A percentile compares a stretch with the other conserved stretches of the same genome.
phyloP scores from a whole-genome alignment of 345 rosid species.

The Eucalyptus cladocalyx region DNA sequence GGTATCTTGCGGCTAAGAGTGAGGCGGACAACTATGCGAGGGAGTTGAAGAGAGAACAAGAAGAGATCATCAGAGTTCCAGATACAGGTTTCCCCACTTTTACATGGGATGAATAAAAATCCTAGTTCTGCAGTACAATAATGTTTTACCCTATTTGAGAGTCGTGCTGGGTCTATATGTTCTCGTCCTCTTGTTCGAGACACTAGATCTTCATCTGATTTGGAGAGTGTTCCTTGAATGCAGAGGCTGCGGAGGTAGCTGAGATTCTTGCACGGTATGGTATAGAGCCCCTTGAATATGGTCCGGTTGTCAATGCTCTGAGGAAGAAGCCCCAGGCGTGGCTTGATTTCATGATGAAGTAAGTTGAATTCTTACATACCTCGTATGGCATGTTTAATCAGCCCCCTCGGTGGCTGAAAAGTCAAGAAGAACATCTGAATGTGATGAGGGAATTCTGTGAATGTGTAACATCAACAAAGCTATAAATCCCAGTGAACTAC shows the following conservation, averaged over 20 bases:
- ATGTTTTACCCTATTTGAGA: neutral
- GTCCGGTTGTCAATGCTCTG: conserved; percentile 76
- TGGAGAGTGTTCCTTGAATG: neutral
- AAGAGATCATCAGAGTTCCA: conserved; percentile 73
- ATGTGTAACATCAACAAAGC: neutral
- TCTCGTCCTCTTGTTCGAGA: neutral
- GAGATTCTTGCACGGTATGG: conserved; percentile 80
- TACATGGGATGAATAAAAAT: neutral
- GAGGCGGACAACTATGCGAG: conserved; percentile 81
- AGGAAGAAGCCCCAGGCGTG: conserved; percentile 81
- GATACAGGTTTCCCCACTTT: conserved; percentile 38
- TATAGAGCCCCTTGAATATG: conserved; percentile 68
- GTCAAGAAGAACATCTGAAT: neutral
- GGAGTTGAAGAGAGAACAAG: conserved; percentile 79
- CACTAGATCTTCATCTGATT: neutral
- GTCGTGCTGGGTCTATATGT: neutral
- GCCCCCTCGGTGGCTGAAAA: neutral
- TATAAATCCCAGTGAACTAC: neutral
- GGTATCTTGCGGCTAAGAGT: conserved; percentile 89
- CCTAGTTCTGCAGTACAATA: neutral
- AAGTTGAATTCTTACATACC: neutral
- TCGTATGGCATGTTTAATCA: neutral
- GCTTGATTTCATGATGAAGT: conserved; percentile 99
- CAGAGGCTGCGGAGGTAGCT: conserved; percentile 95
- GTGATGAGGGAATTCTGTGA: neutral